phyloP scores from a whole-genome alignment of 139 green algal species.

The Microglena sp. region DNA sequence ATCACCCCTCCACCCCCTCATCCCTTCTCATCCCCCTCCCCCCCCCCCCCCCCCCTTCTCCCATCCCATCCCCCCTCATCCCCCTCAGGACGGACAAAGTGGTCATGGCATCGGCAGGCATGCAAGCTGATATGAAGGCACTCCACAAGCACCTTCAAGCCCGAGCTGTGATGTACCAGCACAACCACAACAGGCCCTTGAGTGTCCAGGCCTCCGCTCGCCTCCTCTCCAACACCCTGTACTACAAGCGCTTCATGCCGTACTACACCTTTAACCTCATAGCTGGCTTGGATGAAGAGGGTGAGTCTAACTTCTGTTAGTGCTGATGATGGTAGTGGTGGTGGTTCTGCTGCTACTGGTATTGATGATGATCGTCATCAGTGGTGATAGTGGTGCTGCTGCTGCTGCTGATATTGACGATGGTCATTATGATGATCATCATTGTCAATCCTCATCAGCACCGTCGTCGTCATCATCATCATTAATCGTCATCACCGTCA shows the following conservation, averaged over 20 bases:
- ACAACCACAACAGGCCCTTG: slow-evolving; percentile 86
- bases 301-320: slow-evolving; percentile 33
- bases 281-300: slow-evolving; percentile 86
- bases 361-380: too few relatives aligned
- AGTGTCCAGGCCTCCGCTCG: slow-evolving; percentile 78
- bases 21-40: too few relatives aligned
- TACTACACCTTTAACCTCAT: slow-evolving; percentile 99
- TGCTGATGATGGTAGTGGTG: neutral
- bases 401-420: too few relatives aligned
- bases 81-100: slow-evolving; percentile 44
- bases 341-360: too few relatives aligned
- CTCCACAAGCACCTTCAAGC: slow-evolving; percentile 84
- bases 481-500: too few relatives aligned
- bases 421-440: too few relatives aligned
- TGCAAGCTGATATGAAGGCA: slow-evolving; percentile 78
- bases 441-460: neutral
- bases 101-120: slow-evolving; percentile 83
- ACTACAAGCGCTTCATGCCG: slow-evolving; percentile 97
- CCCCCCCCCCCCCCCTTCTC: too few relatives aligned
- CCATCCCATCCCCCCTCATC: too few relatives aligned
- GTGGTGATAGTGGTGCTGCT: neutral
- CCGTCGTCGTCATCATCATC: too few relatives aligned
- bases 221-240: slow-evolving; percentile 94
- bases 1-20: too few relatives aligned
- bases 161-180: slow-evolving; percentile 73